Evolutionary conservation across 768 basidiomycete species (phyloP).

Genomic region (Boletus sp.): DNA sequence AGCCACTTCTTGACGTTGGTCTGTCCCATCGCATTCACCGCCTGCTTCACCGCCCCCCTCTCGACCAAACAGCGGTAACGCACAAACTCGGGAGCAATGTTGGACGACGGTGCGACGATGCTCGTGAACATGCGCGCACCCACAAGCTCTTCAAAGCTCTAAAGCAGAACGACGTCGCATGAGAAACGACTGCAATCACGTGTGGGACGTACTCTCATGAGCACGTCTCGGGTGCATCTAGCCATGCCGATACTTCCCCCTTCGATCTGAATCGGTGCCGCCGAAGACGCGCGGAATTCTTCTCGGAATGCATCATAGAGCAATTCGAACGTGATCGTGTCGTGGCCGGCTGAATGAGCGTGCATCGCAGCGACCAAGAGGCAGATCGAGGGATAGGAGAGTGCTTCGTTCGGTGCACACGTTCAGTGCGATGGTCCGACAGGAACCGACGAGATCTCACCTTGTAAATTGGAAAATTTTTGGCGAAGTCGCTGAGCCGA

Average conservation of each 20-base stretch:
- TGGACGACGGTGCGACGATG: conserved; percentile 46
- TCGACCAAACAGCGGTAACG: conserved; percentile 70
- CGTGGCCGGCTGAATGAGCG: conserved; percentile 70
- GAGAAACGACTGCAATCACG: not conserved
- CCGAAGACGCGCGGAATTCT: conserved; percentile 67
- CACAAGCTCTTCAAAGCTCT: conserved; percentile 80
- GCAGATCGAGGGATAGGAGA: conserved; percentile 78
- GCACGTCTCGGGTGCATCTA: conserved; percentile 58
- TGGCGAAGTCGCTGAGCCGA: conserved; percentile 56
- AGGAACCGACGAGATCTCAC: conserved; percentile 38
- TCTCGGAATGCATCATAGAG: conserved; percentile 75
- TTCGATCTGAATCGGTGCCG: conserved; percentile 72
- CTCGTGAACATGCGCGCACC: conserved; percentile 54
- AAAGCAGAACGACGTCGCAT: not conserved
- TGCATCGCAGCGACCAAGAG: conserved; percentile 86
- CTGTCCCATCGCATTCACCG: conserved; percentile 64
- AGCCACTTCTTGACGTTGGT: conserved; percentile 79
- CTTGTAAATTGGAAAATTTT: conserved; percentile 48
- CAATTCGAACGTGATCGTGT: conserved; percentile 89
- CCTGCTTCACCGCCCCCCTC: conserved; percentile 63
- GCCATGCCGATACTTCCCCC: conserved; percentile 78
- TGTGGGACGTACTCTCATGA: conserved; percentile 55
- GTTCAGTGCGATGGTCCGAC: not conserved
- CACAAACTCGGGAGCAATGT: conserved; percentile 64
- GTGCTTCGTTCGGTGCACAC: conserved; percentile 39